Conservation (phyloP, 108 stramenopile genomes). For the Chaetoceros tenuissimus region DNA sequence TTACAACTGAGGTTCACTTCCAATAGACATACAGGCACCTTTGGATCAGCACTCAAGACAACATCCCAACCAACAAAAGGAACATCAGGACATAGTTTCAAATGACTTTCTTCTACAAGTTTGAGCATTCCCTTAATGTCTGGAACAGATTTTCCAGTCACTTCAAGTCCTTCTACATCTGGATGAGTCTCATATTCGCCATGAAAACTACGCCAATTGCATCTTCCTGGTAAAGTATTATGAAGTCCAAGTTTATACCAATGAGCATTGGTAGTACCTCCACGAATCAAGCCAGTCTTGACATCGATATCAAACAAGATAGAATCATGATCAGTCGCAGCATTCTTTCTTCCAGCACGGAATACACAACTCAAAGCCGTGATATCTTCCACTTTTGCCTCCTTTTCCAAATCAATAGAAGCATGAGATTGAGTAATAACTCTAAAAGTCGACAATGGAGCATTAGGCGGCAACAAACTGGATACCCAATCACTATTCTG, state of each 20-base stretch:
- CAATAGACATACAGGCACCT: constrained; percentile 66
- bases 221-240: constrained; percentile 44
- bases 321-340: constrained; percentile 92
- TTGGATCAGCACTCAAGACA: constrained; percentile 57
- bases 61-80: constrained; percentile 85
- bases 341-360: constrained; percentile 85
- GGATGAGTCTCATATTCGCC: constrained; percentile 61
- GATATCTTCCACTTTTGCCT: constrained; percentile 29
- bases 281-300: constrained; percentile 61
- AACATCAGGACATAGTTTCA: constrained; percentile 71
- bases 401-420: constrained; percentile 35
- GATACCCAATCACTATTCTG: constrained; percentile 68
- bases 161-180: constrained; percentile 59
- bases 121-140: constrained; percentile 58
- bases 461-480: constrained; percentile 74
- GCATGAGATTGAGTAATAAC: constrained; percentile 90
- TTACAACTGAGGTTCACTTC: constrained; percentile 81
- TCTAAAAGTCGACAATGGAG: constrained; percentile 96
- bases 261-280: constrained; percentile 95
- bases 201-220: constrained; percentile 61
- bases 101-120: constrained; percentile 67
- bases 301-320: constrained; percentile 95
- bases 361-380: constrained; percentile 90
- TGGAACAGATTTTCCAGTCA: constrained; percentile 47
- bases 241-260: constrained; percentile 89